These are phyloP conservation scores for Lactarius pseudohatsudake DNA, from an alignment of 768 basidiomycete genomes.

Conservation along the genomic window DNA sequence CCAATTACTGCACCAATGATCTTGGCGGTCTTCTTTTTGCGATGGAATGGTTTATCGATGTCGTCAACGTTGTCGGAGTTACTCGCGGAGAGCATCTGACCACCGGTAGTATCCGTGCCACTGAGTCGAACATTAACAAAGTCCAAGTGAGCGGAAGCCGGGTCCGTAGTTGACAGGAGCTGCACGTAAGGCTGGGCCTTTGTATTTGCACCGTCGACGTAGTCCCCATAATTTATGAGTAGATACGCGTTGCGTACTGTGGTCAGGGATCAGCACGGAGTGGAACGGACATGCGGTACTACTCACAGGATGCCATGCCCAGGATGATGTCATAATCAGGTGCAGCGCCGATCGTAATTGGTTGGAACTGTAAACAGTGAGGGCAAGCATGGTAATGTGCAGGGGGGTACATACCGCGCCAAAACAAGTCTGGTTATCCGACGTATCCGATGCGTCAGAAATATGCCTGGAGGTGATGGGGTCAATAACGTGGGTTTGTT, in stretches of 20 bases:
- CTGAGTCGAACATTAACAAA: slow-evolving; percentile 36
- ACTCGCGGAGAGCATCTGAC: slow-evolving; percentile 2
- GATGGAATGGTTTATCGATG: background rate
- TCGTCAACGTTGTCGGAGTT: background rate
- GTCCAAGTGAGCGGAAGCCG: slow-evolving; percentile 41
- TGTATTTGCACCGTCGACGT: slow-evolving; percentile 44
- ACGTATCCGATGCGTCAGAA: slow-evolving; percentile 40
- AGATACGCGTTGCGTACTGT: slow-evolving; percentile 67
- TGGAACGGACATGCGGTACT: background rate
- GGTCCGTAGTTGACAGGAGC: slow-evolving; percentile 55
- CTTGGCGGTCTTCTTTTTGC: background rate
- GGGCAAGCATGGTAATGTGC: background rate
- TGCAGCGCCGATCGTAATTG: slow-evolving; percentile 51
- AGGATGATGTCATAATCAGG: slow-evolving; percentile 63
- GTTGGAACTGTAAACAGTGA: slow-evolving; percentile 57
- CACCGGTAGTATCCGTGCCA: slow-evolving; percentile 25
- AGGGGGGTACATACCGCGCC: slow-evolving; percentile 44
- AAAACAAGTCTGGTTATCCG: slow-evolving; percentile 37
- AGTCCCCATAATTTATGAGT: slow-evolving; percentile 64
- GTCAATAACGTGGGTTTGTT: slow-evolving; percentile 21
- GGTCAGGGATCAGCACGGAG: background rate
- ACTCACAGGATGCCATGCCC: slow-evolving; percentile 71
- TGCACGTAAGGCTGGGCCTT: slow-evolving; percentile 58
- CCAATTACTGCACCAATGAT: slow-evolving; percentile 8
- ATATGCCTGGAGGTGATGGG: slow-evolving; percentile 40